Evolutionary conservation across 1,139 yeast genomes (phyloP), one percentile per base, ranked within the genome.

Genomic region (Taphrina communis): DNA sequence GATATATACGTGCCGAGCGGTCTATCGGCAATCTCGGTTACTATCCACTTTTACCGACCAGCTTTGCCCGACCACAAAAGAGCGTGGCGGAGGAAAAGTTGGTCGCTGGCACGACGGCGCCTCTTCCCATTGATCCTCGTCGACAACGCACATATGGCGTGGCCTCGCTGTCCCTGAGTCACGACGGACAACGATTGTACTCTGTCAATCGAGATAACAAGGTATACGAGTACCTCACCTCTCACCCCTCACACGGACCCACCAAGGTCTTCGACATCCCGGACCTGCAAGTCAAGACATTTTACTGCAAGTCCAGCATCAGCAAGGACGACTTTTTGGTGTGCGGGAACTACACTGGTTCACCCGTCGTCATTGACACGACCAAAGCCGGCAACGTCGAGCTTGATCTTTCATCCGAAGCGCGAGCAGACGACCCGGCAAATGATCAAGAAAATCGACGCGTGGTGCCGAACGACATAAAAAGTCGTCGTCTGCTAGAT

Each of bases 311-410:
- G 12, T 25, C 52, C 12, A 17, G 41, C 11, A 48, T 63, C 56
- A 53, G 61, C 53, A 44, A 55, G 25, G 61, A 63, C 38, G 67
- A 52, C 31, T 55, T 63, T 36, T 39, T 63, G 55, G 61, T 52
- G 17, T 63, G 67, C 55, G 67, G 67, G 19, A 63, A 63, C 21
- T 8, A 51, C 31, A 44, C 12, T 14, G 67, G 67, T 1, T 14
- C 25, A 7, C 67, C 67, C 5, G 61, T 55, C 39, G 35, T 63
- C n/a, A 21, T 63, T 25, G 67, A 63, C 48, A 50, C 53, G 36
- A 50, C 9, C n/a, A 21, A n/a, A 50, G 2, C 19, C 48, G 36
- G 21, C 42, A 42, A 14, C 14, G 9, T 14, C 53, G 50, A 44
- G 14, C 38, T 11, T 3, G 31, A 25, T 25, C 19, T 8, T 36